These are phyloP conservation scores for Penicillium psychrofluorescens DNA, from an alignment of 495 filamentous ascomycete genomes.

Conservation along the genomic window DNA sequence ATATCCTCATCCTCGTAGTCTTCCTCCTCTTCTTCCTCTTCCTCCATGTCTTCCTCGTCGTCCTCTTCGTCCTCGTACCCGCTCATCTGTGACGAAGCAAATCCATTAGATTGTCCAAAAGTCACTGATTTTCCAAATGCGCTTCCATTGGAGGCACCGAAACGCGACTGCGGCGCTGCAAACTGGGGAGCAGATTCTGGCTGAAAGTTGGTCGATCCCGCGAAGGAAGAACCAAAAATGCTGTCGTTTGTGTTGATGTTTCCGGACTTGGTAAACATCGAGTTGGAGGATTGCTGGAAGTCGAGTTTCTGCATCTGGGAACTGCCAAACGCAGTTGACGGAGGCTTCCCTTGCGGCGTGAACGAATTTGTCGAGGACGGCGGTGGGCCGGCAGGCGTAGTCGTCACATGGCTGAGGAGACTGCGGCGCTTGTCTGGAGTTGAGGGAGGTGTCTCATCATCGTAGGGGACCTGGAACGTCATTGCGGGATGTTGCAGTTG, in stretches of 20 bases:
- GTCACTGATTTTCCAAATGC: conserved; percentile 30
- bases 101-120: conserved; percentile 23
- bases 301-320: conserved; percentile 47
- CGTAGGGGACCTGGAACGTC: conserved; percentile 32
- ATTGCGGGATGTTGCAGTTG: conserved; percentile 16
- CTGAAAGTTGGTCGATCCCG: conserved; percentile 26
- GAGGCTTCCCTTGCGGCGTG: conserved; percentile 64
- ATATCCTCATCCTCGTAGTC: conserved; percentile 20
- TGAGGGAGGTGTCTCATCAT: conserved; percentile 30
- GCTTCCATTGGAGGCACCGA: conserved; percentile 33
- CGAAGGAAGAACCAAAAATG: conserved; percentile 35
- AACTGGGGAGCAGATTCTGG: conserved; percentile 19
- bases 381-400: conserved; percentile 70
- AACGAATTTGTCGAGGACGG: conserved; percentile 63
- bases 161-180: conserved; percentile 25
- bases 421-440: conserved; percentile 38
- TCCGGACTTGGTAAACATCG: conserved; percentile 33
- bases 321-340: conserved; percentile 56
- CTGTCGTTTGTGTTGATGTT: conserved; percentile 35
- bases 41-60: conserved; percentile 25
- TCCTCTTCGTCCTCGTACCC: conserved; percentile 28
- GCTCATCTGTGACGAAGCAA: conserved; percentile 24
- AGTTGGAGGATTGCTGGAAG: conserved; percentile 20
- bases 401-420: conserved; percentile 52
- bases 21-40: conserved; percentile 35